A percentile compares a stretch with the other conserved stretches of the same genome.
Conservation (phyloP, 1,284 basidiomycete species). For the Rugosomyces carneus region DNA sequence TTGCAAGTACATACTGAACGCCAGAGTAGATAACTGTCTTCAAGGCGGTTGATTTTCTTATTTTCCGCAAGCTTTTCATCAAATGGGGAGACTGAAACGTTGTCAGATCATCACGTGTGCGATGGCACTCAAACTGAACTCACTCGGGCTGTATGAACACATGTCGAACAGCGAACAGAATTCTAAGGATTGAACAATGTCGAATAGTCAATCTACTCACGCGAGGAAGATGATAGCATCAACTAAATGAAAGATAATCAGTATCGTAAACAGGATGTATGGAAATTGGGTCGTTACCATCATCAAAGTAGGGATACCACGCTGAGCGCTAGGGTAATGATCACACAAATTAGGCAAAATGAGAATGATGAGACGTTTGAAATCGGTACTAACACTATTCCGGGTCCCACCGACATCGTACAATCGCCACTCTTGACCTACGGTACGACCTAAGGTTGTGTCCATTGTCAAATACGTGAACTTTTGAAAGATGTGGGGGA, state of each 20-base stretch:
- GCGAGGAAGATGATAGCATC: conserved; percentile 71
- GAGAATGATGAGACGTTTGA: conserved; percentile 8
- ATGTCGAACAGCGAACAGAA: conserved; percentile 2
- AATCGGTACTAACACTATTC: conserved; percentile 45
- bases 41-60: conserved; percentile 57
- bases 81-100: conserved; percentile 54
- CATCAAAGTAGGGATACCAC: conserved; percentile 73
- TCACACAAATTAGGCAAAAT: conserved; percentile 2
- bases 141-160: conserved; percentile 17
- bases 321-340: conserved; percentile 44
- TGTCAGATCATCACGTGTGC: conserved; percentile 7
- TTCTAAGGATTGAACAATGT: conserved; percentile 1
- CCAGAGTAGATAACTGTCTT: conserved; percentile 72
- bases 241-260: conserved; percentile 26
- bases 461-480: neutral
- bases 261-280: conserved; percentile 1
- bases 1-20: conserved; percentile 58
- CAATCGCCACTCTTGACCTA: conserved; percentile 56
- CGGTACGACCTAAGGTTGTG: conserved; percentile 33
- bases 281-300: conserved; percentile 29
- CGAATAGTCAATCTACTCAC: conserved; percentile 23
- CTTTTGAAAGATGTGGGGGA: neutral
- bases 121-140: conserved; percentile 2
- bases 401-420: conserved; percentile 73
- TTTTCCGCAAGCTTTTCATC: conserved; percentile 70